These are phyloP conservation scores for Bipolaris victoriae DNA, from an alignment of 2,329 filamentous ascomycete genomes.

Conservation along the genomic window DNA sequence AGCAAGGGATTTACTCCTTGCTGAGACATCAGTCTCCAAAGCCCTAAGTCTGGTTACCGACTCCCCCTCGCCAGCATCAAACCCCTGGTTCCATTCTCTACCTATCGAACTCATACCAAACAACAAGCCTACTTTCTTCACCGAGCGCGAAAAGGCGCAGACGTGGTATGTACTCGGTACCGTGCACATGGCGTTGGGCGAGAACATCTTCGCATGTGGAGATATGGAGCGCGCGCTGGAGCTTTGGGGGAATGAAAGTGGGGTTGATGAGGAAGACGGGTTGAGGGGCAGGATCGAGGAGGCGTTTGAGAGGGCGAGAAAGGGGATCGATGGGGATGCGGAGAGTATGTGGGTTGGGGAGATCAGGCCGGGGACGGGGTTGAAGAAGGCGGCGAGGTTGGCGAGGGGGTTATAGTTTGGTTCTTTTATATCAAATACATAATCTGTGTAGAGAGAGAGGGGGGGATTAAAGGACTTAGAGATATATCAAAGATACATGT, in stretches of 20 bases:
- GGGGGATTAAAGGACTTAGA: too few relatives aligned
- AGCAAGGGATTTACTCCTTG: slow-evolving; percentile 27
- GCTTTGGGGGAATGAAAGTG: slow-evolving; percentile 19
- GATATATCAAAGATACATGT: too few relatives aligned
- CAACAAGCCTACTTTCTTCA: slow-evolving; percentile 39
- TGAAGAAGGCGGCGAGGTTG: slow-evolving; percentile 31
- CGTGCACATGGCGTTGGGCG: slow-evolving; percentile 37
- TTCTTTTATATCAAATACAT: too few relatives aligned
- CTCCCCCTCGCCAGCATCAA: slow-evolving; percentile 32
- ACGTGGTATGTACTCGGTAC: slow-evolving; percentile 39
- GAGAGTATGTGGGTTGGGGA: slow-evolving; percentile 34
- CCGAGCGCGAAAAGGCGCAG: slow-evolving; percentile 33
- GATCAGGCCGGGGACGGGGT: slow-evolving; percentile 32
- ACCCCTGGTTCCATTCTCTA: slow-evolving; percentile 40
- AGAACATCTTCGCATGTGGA: slow-evolving; percentile 43
- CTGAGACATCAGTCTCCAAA: slow-evolving; percentile 32
- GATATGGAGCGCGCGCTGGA: slow-evolving; percentile 41
- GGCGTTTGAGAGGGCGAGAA: slow-evolving; percentile 37
- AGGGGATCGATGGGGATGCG: slow-evolving; percentile 36
- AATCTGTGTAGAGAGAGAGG: too few relatives aligned
- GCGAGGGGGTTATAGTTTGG: slow-evolving; percentile 6
- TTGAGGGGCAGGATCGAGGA: slow-evolving; percentile 24
- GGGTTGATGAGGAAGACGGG: slow-evolving; percentile 8
- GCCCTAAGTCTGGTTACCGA: slow-evolving; percentile 38
- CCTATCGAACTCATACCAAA: slow-evolving; percentile 42